Percentiles rank a stretch among this genome's conserved stretches.
Conservation (phyloP, 2,329 filamentous ascomycete species). For the Aspergillus hortae region DNA sequence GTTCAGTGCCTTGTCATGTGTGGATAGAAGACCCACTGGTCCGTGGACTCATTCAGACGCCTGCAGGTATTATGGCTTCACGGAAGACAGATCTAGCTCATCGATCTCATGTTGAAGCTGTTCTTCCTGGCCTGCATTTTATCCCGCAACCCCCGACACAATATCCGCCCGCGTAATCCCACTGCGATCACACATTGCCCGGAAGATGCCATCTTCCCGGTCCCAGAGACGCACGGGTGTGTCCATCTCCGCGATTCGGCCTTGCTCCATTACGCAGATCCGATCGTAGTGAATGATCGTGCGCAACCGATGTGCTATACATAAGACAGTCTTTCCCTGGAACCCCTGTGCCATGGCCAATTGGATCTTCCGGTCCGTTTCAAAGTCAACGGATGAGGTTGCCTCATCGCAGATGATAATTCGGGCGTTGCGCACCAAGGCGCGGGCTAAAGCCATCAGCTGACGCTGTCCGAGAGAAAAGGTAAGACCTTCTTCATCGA, state of each 20-base stretch:
- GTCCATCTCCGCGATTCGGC: constrained; percentile 81
- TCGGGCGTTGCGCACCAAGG: constrained; percentile 78
- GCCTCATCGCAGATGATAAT: constrained; percentile 98
- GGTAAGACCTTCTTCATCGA: constrained; percentile 93
- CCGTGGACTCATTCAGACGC: no score
- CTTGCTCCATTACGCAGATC: constrained; percentile 94
- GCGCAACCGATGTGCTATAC: constrained; percentile 86
- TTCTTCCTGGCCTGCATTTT: no score
- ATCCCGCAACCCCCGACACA: no score
- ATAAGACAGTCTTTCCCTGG: constrained; percentile 79
- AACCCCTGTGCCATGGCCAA: constrained; percentile 81
- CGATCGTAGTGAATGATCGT: constrained; percentile 94
- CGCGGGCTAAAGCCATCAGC: constrained; percentile 88
- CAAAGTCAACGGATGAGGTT: constrained; percentile 88
- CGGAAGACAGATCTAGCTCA: no score
- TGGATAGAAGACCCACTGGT: no score
- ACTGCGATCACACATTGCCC: constrained; percentile 83
- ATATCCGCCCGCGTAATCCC: constrained; percentile 59
- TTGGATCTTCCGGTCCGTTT: constrained; percentile 93
- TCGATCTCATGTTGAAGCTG: no score
- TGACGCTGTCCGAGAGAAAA: constrained; percentile 94
- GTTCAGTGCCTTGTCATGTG: no score
- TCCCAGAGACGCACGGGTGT: constrained; percentile 71
- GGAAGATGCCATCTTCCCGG: constrained; percentile 69
- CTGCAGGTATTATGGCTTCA: no score